A percentile compares a stretch with the other conserved stretches of the same genome.
phyloP scores from a whole-genome alignment of 1,139 yeast species.

The Blastobotrys persicus region DNA sequence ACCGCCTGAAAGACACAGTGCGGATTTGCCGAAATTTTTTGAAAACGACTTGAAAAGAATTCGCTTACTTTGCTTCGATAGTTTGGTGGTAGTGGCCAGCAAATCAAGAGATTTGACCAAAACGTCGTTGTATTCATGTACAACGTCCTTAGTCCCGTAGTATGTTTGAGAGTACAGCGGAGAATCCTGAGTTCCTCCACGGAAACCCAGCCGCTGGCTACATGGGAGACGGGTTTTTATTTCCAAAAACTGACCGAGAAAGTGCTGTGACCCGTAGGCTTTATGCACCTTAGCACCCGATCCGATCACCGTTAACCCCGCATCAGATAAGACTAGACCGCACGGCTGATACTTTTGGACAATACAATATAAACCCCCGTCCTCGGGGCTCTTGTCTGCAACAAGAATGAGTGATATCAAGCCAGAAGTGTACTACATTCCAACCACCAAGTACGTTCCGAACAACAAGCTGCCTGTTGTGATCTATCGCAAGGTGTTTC shows the following conservation, averaged over 20 bases:
- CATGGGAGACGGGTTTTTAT: no score
- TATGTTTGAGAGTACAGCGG: conserved; percentile 70
- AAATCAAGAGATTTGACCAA: conserved; percentile 49
- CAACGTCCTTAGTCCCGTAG: conserved; percentile 67
- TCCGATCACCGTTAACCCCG: not conserved
- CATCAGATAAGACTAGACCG: not conserved
- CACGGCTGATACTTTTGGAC: no score
- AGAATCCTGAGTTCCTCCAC: conserved; percentile 63
- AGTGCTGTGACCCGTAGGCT: not conserved
- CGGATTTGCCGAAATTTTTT: conserved; percentile 70
- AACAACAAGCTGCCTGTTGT: conserved; percentile 1
- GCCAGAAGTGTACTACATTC: conserved; percentile 3
- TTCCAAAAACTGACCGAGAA: no score
- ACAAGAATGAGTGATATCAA: not conserved
- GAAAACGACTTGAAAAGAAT: conserved; percentile 57
- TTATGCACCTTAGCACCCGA: not conserved
- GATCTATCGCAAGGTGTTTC: conserved; percentile 2
- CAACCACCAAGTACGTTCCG: conserved; percentile 2
- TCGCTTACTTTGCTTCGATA: conserved; percentile 46
- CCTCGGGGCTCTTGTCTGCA: not conserved
- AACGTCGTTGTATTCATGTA: conserved; percentile 55
- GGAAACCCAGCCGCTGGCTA: no score
- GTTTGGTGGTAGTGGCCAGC: conserved; percentile 42
- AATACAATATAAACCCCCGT: not conserved
- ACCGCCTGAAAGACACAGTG: conserved; percentile 77